A percentile compares a stretch with the other conserved stretches of the same genome.
Conservation (phyloP, 768 basidiomycete species). For the Boletus reticulatus region DNA sequence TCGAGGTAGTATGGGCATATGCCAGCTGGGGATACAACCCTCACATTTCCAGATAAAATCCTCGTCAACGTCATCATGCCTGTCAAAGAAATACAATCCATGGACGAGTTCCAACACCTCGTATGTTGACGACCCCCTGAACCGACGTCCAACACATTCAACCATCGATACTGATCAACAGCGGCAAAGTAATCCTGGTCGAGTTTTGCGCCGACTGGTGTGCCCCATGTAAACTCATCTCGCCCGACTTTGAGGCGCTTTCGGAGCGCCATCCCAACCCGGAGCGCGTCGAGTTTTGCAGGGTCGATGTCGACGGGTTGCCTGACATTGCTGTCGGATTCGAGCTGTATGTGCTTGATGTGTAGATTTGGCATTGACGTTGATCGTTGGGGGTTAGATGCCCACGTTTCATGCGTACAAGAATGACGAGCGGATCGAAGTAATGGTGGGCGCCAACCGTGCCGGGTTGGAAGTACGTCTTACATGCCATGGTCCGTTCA, state of each 20-base stretch:
- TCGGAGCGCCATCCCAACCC: not conserved
- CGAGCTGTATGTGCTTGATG: too few relatives aligned
- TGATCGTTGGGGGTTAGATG: constrained; percentile 6
- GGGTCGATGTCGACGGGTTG: constrained; percentile 50
- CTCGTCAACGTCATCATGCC: not conserved
- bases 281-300: constrained; percentile 54
- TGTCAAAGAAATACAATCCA: not conserved
- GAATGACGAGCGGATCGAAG: not conserved
- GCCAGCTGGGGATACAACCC: too few relatives aligned
- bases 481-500: not conserved
- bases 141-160: too few relatives aligned
- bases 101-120: not conserved
- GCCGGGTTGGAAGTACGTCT: not conserved
- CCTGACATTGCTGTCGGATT: too few relatives aligned
- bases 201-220: constrained; percentile 22
- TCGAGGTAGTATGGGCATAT: too few relatives aligned
- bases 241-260: constrained; percentile 11
- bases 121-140: too few relatives aligned
- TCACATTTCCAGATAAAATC: too few relatives aligned
- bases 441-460: not conserved
- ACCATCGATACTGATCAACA: not conserved
- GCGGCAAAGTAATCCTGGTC: constrained; percentile 6
- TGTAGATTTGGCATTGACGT: not conserved
- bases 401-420: constrained; percentile 18
- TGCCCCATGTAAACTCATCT: constrained; percentile 14